A percentile compares a stretch with the other conserved stretches of the same genome.
These are phyloP conservation scores for Aspergillus ostianus DNA, from an alignment of 495 filamentous ascomycete genomes.

Conservation along the genomic window DNA sequence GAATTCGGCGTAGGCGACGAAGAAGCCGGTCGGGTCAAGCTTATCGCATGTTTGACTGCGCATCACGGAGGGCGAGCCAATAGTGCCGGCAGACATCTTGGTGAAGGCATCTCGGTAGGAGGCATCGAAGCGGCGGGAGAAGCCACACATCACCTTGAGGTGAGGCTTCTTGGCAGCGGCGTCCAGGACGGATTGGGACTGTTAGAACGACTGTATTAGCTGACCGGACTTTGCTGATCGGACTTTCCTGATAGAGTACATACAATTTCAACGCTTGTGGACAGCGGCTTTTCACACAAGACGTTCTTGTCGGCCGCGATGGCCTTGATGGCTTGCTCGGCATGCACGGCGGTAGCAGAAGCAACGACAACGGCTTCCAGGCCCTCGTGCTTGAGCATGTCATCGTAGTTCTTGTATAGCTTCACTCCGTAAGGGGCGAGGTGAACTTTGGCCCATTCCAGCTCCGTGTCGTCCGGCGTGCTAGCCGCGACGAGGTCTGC, in stretches of 20 bases:
- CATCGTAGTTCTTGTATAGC: slow-evolving; percentile 52
- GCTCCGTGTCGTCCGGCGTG: slow-evolving; percentile 47
- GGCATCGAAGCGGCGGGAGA: slow-evolving; percentile 57
- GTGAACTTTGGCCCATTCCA: slow-evolving; percentile 50
- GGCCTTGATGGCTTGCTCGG: slow-evolving; percentile 55
- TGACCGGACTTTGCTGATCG: neutral
- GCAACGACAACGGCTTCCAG: slow-evolving; percentile 53
- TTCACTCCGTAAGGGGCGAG: slow-evolving; percentile 47
- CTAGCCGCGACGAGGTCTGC: slow-evolving; percentile 53
- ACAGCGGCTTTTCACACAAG: slow-evolving; percentile 56
- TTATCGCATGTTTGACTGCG: slow-evolving; percentile 59
- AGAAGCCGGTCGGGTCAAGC: slow-evolving; percentile 54
- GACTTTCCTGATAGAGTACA: slow-evolving; percentile 7
- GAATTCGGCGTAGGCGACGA: slow-evolving; percentile 55
- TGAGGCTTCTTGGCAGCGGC: slow-evolving; percentile 48
- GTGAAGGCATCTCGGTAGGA: slow-evolving; percentile 52
- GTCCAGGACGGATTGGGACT: slow-evolving; percentile 53
- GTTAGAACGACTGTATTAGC: neutral
- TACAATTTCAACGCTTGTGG: slow-evolving; percentile 52
- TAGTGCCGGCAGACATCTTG: slow-evolving; percentile 46
- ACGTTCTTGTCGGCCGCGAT: slow-evolving; percentile 54
- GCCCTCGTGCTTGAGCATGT: slow-evolving; percentile 55
- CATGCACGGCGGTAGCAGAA: slow-evolving; percentile 54
- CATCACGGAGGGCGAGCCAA: slow-evolving; percentile 51
- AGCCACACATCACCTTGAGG: slow-evolving; percentile 60